Conservation (phyloP, 306 rosid genomes). For the Ammopiptanthus mongolicus region DNA sequence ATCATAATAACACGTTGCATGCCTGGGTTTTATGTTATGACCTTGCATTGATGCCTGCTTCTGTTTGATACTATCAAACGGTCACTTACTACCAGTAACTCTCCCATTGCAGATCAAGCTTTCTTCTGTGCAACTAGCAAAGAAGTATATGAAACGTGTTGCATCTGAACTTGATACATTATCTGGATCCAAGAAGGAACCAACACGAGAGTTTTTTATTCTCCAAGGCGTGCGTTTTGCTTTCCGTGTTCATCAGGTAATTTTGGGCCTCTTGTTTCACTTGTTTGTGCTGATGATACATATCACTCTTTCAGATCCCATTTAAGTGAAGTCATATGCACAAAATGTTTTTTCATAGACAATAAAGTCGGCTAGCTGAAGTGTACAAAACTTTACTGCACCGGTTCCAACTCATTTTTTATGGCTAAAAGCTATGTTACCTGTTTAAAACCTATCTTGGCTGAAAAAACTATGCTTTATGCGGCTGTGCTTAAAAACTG, state of each 20-base stretch:
- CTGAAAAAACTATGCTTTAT: background rate
- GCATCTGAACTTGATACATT: conserved; percentile 69
- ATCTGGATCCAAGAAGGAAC: conserved; percentile 69
- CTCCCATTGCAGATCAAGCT: conserved; percentile 67
- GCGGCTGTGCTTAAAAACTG: background rate
- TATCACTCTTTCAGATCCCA: background rate
- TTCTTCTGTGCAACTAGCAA: conserved; percentile 80
- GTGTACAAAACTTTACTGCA: background rate
- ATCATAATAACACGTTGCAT: background rate
- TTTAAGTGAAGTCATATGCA: background rate
- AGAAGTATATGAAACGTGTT: conserved; percentile 81
- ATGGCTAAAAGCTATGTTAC: background rate
- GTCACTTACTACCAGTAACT: conserved; percentile 1
- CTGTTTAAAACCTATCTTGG: background rate
- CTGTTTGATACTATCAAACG: background rate
- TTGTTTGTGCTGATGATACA: background rate
- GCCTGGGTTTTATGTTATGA: background rate
- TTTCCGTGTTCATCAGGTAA: conserved; percentile 90
- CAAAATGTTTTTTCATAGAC: background rate
- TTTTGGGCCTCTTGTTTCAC: background rate
- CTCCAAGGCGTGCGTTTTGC: conserved; percentile 91
- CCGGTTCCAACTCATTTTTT: background rate
- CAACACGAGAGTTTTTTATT: conserved; percentile 63
- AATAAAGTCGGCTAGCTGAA: background rate
- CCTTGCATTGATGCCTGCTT: background rate